Conservation (phyloP, 78 protist species). For the Guillardia theta region DNA sequence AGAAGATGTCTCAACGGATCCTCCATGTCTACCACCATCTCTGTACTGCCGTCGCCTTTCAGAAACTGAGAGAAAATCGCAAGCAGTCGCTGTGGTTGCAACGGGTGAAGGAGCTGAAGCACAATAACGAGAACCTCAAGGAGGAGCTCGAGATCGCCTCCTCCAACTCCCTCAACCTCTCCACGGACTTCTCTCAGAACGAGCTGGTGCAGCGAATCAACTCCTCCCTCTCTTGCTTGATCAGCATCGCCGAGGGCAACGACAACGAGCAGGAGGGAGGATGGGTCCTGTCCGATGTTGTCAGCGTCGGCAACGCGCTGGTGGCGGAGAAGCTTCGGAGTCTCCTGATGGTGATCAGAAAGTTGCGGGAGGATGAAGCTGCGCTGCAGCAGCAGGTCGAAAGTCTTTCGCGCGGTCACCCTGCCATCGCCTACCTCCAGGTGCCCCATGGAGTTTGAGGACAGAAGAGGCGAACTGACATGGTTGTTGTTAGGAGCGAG, state of each 20-base stretch:
- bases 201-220: neutral
- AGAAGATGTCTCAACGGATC: neutral
- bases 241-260: neutral
- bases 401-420: too few relatives aligned
- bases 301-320: neutral
- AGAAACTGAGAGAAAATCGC: neutral
- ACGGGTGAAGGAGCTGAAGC: constrained; percentile 13
- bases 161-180: neutral
- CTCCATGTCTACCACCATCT: neutral
- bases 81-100: neutral
- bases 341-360: neutral
- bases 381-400: neutral
- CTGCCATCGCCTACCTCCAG: too few relatives aligned
- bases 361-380: neutral
- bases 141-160: neutral
- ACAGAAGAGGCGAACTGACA: too few relatives aligned
- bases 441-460: too few relatives aligned
- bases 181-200: neutral
- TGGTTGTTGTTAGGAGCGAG: too few relatives aligned
- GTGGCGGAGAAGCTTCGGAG: neutral
- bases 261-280: neutral
- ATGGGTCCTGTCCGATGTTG: neutral
- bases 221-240: neutral
- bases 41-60: neutral
- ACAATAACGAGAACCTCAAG: neutral